Percentiles rank a stretch among this genome's conserved stretches.
Evolutionary conservation across 352 stramenopile genomes (phyloP).

Genomic region (Plasmopara viticola): DNA sequence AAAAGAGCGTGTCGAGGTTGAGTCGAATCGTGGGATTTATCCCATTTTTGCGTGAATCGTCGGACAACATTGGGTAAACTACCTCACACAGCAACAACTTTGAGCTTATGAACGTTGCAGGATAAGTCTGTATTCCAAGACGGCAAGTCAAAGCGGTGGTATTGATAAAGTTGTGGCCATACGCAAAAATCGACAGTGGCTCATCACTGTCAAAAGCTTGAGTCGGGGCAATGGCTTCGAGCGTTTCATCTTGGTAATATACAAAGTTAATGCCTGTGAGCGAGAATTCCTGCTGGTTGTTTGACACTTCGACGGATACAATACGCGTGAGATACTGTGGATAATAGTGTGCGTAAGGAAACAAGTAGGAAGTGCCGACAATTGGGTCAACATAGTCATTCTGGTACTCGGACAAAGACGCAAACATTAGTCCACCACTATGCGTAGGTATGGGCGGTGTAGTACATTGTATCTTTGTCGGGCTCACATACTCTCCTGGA

Average conservation of each 20-base stretch:
- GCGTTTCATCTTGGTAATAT: constrained; percentile 85
- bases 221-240: constrained; percentile 58
- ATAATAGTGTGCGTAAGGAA: constrained; percentile 79
- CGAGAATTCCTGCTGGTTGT: constrained; percentile 95
- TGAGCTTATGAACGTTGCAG: constrained; percentile 83
- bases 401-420: constrained; percentile 67
- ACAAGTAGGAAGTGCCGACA: constrained; percentile 63
- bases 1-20: constrained; percentile 57
- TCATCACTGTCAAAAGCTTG: constrained; percentile 37
- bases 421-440: constrained; percentile 45
- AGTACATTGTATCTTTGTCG: constrained; percentile 75
- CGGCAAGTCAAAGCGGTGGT: constrained; percentile 85
- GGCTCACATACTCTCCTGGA: constrained; percentile 76
- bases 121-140: constrained; percentile 71
- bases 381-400: constrained; percentile 55
- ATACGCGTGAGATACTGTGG: constrained; percentile 84
- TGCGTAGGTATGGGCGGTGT: constrained; percentile 62
- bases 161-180: constrained; percentile 88
- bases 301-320: constrained; percentile 91
- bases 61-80: constrained; percentile 18
- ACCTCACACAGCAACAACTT: constrained; percentile 89
- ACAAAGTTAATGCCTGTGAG: constrained; percentile 87
- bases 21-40: constrained; percentile 14
- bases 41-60: constrained; percentile 20
- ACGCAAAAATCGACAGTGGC: constrained; percentile 55